Base-by-base conservation (phyloP, 2,329 filamentous ascomycete genomes). In the Aspergillus proliferans region DNA sequence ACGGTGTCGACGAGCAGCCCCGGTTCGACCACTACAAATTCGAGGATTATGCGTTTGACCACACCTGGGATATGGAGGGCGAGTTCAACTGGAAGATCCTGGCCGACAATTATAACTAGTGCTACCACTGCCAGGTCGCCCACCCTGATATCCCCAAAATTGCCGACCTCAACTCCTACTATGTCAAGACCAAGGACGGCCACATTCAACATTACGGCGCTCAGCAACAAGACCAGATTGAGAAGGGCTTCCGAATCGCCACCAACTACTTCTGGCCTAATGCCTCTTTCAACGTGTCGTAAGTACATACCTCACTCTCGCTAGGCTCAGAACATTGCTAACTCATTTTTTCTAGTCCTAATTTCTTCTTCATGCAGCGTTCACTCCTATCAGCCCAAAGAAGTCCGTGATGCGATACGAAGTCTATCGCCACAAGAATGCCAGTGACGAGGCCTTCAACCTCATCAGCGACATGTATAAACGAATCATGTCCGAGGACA, bases 281-380 rank as follows among this genome's bases (percentile, higher is more conserved):
- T 40, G 45, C 58, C 19, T 59, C 52, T 26, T 54, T 61, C 44
- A 60, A 58, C 6, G 46, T 64, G 14, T 54, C 59, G 56, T 57
- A 48, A 52, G 60, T 61, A 4, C n/a, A n/a, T n/a, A 62, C 6
- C 43, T 52, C 19, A 43, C n/a, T 28, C 21, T 9, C 55, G 54
- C 19, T 57, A 26, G 22, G 15, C 21, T n/a, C 15, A 19, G 14
- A 43, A 43, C 22, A 43, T 45, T 12, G 18, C 67, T 76, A 18
- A 36, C 47, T 2, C n/a, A n/a, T 18, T 24, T 19, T 52, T 14
- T 48, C 47, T 51, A 78, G 76, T 6, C 72, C 77, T 22, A 70
- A 83, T 65, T 83, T 83, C 68, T 78, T 84, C 69, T 80, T 81
- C 69, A 77, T 83, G 47, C 79, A 83, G 60, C 71, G 79, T 83